A percentile compares a stretch with the other conserved stretches of the same genome.
These are phyloP conservation scores for Fraxinus latifolia DNA, from an alignment of 305 asterid genomes.

Conservation along the genomic window DNA sequence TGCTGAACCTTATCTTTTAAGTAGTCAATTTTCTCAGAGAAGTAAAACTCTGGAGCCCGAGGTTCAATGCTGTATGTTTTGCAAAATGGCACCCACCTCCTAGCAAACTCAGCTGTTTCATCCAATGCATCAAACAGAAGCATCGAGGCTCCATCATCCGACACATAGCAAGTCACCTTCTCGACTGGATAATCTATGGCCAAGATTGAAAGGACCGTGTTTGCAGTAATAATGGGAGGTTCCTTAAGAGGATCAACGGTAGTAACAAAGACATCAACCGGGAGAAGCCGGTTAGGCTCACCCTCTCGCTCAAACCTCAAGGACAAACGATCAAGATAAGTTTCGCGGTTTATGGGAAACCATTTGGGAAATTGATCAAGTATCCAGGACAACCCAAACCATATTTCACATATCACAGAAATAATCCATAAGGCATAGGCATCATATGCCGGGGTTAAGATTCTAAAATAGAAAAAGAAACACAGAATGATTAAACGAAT, in stretches of 20 bases:
- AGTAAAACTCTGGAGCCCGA: slow-evolving; percentile 75
- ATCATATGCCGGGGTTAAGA: slow-evolving; percentile 61
- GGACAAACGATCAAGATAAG: slow-evolving; percentile 72
- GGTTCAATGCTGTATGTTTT: slow-evolving; percentile 70
- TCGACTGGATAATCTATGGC: slow-evolving; percentile 73
- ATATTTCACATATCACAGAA: slow-evolving; percentile 76
- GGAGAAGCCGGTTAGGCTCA: slow-evolving; percentile 43
- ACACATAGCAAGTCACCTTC: slow-evolving; percentile 72
- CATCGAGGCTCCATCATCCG: slow-evolving; percentile 89
- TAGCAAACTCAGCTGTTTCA: slow-evolving; percentile 70
- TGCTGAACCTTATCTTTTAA: slow-evolving; percentile 76
- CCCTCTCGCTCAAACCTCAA: slow-evolving; percentile 73
- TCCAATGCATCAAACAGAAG: slow-evolving; percentile 67
- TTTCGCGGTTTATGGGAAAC: slow-evolving; percentile 71
- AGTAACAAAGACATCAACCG: slow-evolving; percentile 66
- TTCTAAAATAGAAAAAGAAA: slow-evolving; percentile 73
- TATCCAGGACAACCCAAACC: slow-evolving; percentile 84
- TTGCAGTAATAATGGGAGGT: slow-evolving; percentile 78
- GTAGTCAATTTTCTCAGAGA: slow-evolving; percentile 72
- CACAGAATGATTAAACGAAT: slow-evolving; percentile 55
- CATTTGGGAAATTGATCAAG: slow-evolving; percentile 88
- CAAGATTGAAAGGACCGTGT: slow-evolving; percentile 68
- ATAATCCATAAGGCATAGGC: slow-evolving; percentile 75
- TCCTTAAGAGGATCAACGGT: slow-evolving; percentile 82
- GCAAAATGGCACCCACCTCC: slow-evolving; percentile 89